phyloP scores from a whole-genome alignment of 2,329 filamentous ascomycete genomes.

The Clonostachys rosea region DNA sequence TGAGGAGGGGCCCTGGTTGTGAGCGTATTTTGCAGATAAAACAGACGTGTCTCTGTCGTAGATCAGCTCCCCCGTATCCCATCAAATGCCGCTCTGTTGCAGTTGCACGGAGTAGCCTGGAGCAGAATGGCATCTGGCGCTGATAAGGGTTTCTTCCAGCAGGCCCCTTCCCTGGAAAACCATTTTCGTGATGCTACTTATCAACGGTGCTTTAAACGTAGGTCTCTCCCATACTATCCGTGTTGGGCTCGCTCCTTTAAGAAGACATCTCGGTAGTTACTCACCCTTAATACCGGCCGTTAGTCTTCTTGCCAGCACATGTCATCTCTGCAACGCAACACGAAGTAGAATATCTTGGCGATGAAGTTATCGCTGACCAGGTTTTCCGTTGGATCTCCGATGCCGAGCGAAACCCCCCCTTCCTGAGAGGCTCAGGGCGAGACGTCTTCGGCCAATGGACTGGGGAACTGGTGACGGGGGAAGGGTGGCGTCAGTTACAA shows the following conservation, averaged over 20 bases:
- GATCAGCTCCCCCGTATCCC: too few species aligned
- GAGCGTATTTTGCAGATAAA: background rate
- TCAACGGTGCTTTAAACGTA: constrained; percentile 46
- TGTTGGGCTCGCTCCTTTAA: too few species aligned
- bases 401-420: constrained; percentile 61
- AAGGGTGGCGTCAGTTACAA: constrained; percentile 63
- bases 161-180: constrained; percentile 44
- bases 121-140: constrained; percentile 35
- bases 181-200: constrained; percentile 51
- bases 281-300: background rate
- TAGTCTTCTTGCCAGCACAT: constrained; percentile 43
- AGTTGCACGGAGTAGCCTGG: too few species aligned
- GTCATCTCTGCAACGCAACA: constrained; percentile 30
- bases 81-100: too few species aligned
- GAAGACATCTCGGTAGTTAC: background rate
- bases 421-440: constrained; percentile 49
- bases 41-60: background rate
- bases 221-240: background rate
- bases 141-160: constrained; percentile 52
- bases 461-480: constrained; percentile 56
- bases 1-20: background rate
- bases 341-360: constrained; percentile 41
- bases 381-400: constrained; percentile 57
- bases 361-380: constrained; percentile 45
- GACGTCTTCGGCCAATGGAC: constrained; percentile 58